Evolutionary conservation across 2,329 filamentous ascomycete species (phyloP).

Genomic region (Pezicula neosporulosa): DNA sequence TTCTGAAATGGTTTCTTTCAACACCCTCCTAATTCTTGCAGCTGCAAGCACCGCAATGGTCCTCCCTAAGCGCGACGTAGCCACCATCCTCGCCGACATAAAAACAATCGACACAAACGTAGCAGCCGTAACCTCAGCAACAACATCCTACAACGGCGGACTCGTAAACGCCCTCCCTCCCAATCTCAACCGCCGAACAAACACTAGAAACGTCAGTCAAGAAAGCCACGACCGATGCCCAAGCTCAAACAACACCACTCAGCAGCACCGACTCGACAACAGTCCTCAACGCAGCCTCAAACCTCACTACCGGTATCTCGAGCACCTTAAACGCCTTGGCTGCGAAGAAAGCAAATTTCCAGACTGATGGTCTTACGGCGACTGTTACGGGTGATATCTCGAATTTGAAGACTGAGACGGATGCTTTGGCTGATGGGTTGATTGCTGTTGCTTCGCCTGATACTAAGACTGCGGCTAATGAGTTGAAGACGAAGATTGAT

Average conservation of each 20-base stretch:
- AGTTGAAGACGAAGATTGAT: slow-evolving; percentile 6
- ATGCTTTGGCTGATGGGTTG: slow-evolving; percentile 9
- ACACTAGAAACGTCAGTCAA: slow-evolving; percentile 8
- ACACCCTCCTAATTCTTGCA: slow-evolving; percentile 11
- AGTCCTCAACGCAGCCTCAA: slow-evolving; percentile 3
- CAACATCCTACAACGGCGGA: slow-evolving; percentile 30
- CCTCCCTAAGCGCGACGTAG: slow-evolving; percentile 7
- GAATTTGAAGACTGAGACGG: slow-evolving; percentile 8
- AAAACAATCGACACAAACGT: slow-evolving; percentile 40
- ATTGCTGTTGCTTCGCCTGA: slow-evolving; percentile 11
- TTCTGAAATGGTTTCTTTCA: slow-evolving; percentile 14
- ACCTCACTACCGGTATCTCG: slow-evolving; percentile 5
- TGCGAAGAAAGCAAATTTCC: slow-evolving; percentile 13
- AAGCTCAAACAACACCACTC: slow-evolving; percentile 5
- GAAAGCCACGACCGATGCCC: slow-evolving; percentile 5
- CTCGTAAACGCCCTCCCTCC: slow-evolving; percentile 5
- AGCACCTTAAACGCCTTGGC: slow-evolving; percentile 4
- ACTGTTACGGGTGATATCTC: slow-evolving; percentile 5
- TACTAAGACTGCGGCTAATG: slow-evolving; percentile 2
- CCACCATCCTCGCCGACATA: slow-evolving; percentile 11
- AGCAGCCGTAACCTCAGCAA: slow-evolving; percentile 43
- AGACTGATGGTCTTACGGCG: slow-evolving; percentile 1
- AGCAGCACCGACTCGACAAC: slow-evolving; percentile 8
- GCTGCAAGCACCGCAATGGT: slow-evolving; percentile 8
- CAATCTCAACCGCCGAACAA: slow-evolving; percentile 4